These are phyloP conservation scores for Annona cherimola DNA, from an alignment of 164 flowering plant species.

Conservation along the genomic window DNA sequence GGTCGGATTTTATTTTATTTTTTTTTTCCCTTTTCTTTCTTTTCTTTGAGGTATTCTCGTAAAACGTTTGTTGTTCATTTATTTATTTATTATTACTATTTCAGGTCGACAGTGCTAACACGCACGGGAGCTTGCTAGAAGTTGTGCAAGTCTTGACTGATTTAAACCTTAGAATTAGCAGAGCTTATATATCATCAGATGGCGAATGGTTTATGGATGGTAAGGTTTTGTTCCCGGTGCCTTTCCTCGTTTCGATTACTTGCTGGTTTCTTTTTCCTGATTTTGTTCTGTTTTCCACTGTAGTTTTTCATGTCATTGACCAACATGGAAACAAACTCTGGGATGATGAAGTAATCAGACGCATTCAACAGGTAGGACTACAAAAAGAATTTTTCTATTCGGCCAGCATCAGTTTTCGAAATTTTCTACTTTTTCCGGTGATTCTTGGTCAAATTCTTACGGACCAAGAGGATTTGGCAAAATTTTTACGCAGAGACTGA, in stretches of 20 bases:
- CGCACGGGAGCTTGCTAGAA: constrained; percentile 58
- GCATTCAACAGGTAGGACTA: constrained; percentile 61
- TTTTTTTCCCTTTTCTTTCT: not conserved
- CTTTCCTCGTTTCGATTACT: not conserved
- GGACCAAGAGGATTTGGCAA: no score
- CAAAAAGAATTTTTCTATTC: not conserved
- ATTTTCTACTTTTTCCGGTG: not conserved
- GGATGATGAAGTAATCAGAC: constrained; percentile 54
- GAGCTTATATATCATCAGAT: constrained; percentile 76
- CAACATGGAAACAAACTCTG: constrained; percentile 64
- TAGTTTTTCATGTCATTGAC: constrained; percentile 88
- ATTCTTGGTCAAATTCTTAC: not conserved
- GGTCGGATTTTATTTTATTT: not conserved
- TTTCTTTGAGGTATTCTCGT: not conserved
- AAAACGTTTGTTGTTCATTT: not conserved
- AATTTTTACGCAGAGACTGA: not conserved
- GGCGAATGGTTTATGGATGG: constrained; percentile 92
- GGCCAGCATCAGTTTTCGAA: constrained; percentile 1
- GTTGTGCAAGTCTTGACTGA: constrained; percentile 71
- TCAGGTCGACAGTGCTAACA: constrained; percentile 87
- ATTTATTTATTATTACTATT: constrained; percentile 2
- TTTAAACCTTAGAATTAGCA: constrained; percentile 51
- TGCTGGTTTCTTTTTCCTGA: not conserved
- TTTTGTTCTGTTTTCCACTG: constrained; percentile 10
- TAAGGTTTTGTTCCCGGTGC: constrained; percentile 15